Conservation (phyloP, 169 alveolate species). For the Babesia gibsoni region DNA sequence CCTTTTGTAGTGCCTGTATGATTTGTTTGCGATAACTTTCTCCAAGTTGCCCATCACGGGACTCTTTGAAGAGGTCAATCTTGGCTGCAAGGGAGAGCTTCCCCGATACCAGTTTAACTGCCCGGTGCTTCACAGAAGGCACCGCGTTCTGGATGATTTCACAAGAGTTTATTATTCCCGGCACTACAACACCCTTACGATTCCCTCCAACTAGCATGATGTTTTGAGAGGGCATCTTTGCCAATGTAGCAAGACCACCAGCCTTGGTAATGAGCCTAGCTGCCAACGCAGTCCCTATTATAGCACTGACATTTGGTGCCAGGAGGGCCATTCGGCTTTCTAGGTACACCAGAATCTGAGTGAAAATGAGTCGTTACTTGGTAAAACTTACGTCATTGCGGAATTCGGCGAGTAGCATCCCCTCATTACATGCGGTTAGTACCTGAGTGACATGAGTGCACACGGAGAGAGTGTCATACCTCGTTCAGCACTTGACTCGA, state of each 20-base stretch:
- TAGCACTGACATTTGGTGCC: slow-evolving; percentile 94
- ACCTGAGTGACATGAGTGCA: slow-evolving; percentile 16
- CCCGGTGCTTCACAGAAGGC: slow-evolving; percentile 71
- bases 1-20: slow-evolving; percentile 65
- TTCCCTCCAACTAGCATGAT: slow-evolving; percentile 83
- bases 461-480: slow-evolving; percentile 18
- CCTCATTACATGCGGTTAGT: slow-evolving; percentile 68
- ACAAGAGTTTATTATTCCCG: slow-evolving; percentile 72
- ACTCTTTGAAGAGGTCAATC: slow-evolving; percentile 74
- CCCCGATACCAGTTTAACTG: slow-evolving; percentile 78
- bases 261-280: slow-evolving; percentile 95
- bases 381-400: slow-evolving; percentile 44
- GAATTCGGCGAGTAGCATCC: slow-evolving; percentile 69
- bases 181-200: slow-evolving; percentile 60
- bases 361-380: neutral
- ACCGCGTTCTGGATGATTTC: slow-evolving; percentile 76
- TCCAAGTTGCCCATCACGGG: slow-evolving; percentile 70
- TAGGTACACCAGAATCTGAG: slow-evolving; percentile 69
- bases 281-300: slow-evolving; percentile 94
- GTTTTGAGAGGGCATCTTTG: slow-evolving; percentile 90
- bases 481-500: slow-evolving; percentile 52
- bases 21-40: slow-evolving; percentile 60
- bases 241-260: slow-evolving; percentile 90
- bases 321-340: slow-evolving; percentile 89
- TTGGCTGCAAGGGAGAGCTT: slow-evolving; percentile 83